Conservation (phyloP, 2,329 filamentous ascomycete species). For the Colletotrichum sp. region DNA sequence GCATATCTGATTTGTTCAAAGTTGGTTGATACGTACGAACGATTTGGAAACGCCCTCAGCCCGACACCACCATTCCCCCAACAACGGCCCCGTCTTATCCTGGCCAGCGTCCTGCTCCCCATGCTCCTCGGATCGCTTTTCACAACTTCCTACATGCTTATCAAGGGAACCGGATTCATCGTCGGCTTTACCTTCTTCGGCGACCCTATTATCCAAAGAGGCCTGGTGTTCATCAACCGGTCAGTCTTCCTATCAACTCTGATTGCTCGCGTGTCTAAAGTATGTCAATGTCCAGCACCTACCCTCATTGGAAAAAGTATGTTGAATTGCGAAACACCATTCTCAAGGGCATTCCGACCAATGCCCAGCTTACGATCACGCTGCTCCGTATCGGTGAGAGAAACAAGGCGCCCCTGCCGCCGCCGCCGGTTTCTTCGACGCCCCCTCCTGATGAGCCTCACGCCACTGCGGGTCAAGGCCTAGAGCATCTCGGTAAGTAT, state of each 20-base stretch:
- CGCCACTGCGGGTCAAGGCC: constrained; percentile 44
- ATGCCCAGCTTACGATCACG: constrained; percentile 82
- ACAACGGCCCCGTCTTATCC: constrained; percentile 54
- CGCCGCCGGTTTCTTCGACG: constrained; percentile 44
- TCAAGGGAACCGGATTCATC: constrained; percentile 70
- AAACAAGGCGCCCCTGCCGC: constrained; percentile 79
- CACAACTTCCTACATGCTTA: constrained; percentile 61
- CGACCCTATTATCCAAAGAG: constrained; percentile 72
- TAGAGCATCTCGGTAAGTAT: constrained; percentile 38
- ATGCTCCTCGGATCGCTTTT: constrained; percentile 58
- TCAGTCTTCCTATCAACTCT: constrained; percentile 31
- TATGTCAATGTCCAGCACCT: constrained; percentile 35
- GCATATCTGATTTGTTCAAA: rapidly evolving
- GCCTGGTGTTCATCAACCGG: constrained; percentile 62
- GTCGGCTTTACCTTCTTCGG: constrained; percentile 82
- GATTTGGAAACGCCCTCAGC: constrained; percentile 61
- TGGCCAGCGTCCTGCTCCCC: constrained; percentile 59
- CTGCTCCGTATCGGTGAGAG: constrained; percentile 81
- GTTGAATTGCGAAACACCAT: constrained; percentile 77
- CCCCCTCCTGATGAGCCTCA: constrained; percentile 45
- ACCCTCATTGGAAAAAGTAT: constrained; percentile 77
- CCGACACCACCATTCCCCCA: constrained; percentile 67
- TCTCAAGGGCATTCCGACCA: constrained; percentile 83
- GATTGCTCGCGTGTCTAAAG: constrained; percentile 26
- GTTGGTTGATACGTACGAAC: constrained; percentile 54